Evolutionary conservation across 2,329 filamentous ascomycete species (phyloP), one percentile per base, ranked within the genome.

Genomic region (Exophiala viscosa): DNA sequence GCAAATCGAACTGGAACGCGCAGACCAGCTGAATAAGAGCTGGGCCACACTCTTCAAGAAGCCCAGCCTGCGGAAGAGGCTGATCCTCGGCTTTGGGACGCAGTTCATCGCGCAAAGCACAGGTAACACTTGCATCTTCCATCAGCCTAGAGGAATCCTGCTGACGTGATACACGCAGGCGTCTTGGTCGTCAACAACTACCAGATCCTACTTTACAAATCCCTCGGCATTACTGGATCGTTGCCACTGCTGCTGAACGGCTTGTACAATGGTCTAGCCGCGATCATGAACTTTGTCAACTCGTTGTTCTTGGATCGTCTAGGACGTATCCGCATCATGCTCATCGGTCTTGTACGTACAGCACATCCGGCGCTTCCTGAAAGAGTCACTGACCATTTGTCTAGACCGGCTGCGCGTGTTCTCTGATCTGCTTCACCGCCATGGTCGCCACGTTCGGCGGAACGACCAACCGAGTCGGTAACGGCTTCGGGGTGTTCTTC

Each of bases 211-310:
- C 64, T 72, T 48, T 69, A 68, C 61, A 56, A 65, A 34, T 56
- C 54, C 17, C 66, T 76, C 10, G 73, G 65, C 33, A 60, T 69
- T 45, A 59, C 52, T 35, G 65, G 63, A 28, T 68, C 66, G 54
- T 67, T 70, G 64, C 73, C 73, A 5, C 62, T 76, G 18, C 67
- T 76, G 3, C 61, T 76, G 14, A 70, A 67, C 51, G 73, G 71
- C 11, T 55, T 73, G 23, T 76, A 71, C 68, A 63, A 72, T 14
- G 73, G 70, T 8, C 69, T 69, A 31, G 66, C 69, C 1, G 62
- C 71, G 32, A 58, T 66, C 11, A 69, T 67, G 45, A 73, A 73
- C 50, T 65, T 69, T 48, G 70, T 66, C 60, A 73, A 69, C 8
- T 67, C 68, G 0, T 62, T 72, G 32, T 70, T 67, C 48, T 61